phyloP scores from a whole-genome alignment of 495 filamentous ascomycete species.

The Aspergillus sclerotioniger region DNA sequence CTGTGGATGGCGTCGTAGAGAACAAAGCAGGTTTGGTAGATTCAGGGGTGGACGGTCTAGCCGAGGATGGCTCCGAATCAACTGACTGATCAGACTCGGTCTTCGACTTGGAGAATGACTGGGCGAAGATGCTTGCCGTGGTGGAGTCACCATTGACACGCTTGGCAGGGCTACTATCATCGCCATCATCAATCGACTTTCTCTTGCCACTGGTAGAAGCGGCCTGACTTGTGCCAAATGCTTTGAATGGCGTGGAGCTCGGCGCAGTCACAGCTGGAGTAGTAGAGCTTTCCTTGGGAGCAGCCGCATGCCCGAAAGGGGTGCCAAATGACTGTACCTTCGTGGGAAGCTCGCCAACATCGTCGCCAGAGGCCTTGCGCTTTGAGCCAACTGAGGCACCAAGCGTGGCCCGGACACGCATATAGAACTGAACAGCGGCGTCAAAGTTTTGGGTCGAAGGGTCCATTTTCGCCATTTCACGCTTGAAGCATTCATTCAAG shows the following conservation, averaged over 20 bases:
- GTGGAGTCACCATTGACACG: conserved; percentile 29
- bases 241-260: conserved; percentile 13
- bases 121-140: conserved; percentile 42
- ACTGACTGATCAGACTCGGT: conserved; percentile 16
- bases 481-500: conserved; percentile 36
- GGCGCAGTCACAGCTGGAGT: conserved; percentile 7
- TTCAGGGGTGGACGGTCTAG: conserved; percentile 20
- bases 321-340: conserved; percentile 23
- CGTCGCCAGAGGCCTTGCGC: conserved; percentile 21
- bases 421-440: conserved; percentile 32
- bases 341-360: background rate
- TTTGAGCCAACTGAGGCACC: conserved; percentile 30
- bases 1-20: conserved; percentile 22
- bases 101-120: conserved; percentile 39
- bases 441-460: conserved; percentile 33
- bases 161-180: conserved; percentile 19
- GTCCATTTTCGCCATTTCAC: conserved; percentile 26
- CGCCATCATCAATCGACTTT: conserved; percentile 19
- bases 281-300: background rate
- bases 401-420: conserved; percentile 34
- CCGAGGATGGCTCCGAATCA: conserved; percentile 5
- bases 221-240: conserved; percentile 12
- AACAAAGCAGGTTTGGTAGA: conserved; percentile 17
- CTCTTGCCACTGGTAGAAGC: conserved; percentile 18
- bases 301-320: background rate